phyloP scores from a whole-genome alignment of 73 alveolate species.

The Diophrys appendiculata region DNA sequence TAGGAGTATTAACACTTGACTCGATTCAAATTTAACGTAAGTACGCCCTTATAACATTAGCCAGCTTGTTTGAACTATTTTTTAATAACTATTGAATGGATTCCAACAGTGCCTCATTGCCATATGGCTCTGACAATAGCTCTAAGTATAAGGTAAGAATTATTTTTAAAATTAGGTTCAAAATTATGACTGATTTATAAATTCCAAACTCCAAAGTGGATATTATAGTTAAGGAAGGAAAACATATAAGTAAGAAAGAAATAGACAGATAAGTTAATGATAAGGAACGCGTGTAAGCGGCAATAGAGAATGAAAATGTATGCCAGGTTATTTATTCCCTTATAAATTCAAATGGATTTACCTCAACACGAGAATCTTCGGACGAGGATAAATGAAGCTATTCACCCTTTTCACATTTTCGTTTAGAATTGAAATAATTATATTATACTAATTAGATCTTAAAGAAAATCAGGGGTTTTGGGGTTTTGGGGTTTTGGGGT shows the following conservation, averaged over 20 bases:
- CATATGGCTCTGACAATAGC: conserved; percentile 12
- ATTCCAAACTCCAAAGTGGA: not conserved
- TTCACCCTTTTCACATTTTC: not conserved
- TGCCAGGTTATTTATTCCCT: not conserved
- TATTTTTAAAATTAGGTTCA: not conserved
- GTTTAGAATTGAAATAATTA: too few relatives aligned
- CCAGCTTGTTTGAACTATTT: not conserved
- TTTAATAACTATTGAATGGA: not conserved
- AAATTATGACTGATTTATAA: not conserved
- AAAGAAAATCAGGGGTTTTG: too few relatives aligned
- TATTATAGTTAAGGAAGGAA: not conserved
- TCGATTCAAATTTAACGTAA: not conserved
- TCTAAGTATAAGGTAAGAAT: not conserved
- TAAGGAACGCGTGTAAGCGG: conserved; percentile 13
- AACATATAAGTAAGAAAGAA: not conserved
- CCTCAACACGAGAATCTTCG: too few relatives aligned
- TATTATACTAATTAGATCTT: too few relatives aligned
- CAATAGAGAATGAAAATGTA: not conserved
- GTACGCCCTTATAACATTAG: not conserved
- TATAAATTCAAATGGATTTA: not conserved
- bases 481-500: too few relatives aligned
- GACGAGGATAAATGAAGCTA: not conserved
- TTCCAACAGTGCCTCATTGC: not conserved
- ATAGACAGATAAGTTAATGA: conserved; percentile 8
- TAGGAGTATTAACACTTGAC: not conserved